A percentile compares a stretch with the other conserved stretches of the same genome.
Conservation (phyloP, 2,329 filamentous ascomycete species). For the Colletotrichum lini region DNA sequence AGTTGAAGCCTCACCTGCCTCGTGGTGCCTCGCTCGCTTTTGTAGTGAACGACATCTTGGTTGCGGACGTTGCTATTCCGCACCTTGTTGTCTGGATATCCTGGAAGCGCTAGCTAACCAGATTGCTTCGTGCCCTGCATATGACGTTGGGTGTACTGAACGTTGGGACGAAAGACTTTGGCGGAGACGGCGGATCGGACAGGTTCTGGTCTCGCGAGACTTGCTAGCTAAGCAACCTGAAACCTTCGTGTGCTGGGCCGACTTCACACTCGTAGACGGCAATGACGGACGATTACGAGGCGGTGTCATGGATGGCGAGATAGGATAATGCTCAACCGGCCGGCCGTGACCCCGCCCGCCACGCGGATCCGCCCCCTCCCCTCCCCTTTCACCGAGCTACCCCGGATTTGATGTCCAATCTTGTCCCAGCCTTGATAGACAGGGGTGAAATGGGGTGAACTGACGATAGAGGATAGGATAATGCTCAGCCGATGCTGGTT, state of each 20-base stretch:
- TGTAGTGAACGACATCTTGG: background rate
- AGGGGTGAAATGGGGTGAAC: background rate
- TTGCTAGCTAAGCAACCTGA: background rate
- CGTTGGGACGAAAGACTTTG: background rate
- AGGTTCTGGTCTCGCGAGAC: background rate
- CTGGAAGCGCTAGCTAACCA: too few relatives aligned
- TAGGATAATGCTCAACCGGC: constrained; percentile 31
- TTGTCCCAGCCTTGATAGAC: too few relatives aligned
- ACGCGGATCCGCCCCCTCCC: constrained; percentile 11
- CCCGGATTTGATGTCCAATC: background rate
- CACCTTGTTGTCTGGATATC: background rate
- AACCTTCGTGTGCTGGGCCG: background rate
- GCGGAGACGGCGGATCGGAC: background rate
- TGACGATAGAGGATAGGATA: constrained; percentile 15
- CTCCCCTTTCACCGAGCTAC: constrained; percentile 5
- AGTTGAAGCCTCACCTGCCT: too few relatives aligned
- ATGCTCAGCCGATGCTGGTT: constrained; percentile 9
- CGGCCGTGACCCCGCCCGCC: background rate
- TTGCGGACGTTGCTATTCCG: background rate
- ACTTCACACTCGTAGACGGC: background rate
- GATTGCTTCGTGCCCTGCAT: background rate
- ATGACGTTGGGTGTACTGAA: too few relatives aligned
- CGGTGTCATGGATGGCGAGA: constrained; percentile 10
- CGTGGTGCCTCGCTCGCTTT: background rate
- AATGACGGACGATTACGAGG: background rate